Base-by-base conservation (phyloP, 352 stramenopile species). In the Aphanomyces astaci region DNA sequence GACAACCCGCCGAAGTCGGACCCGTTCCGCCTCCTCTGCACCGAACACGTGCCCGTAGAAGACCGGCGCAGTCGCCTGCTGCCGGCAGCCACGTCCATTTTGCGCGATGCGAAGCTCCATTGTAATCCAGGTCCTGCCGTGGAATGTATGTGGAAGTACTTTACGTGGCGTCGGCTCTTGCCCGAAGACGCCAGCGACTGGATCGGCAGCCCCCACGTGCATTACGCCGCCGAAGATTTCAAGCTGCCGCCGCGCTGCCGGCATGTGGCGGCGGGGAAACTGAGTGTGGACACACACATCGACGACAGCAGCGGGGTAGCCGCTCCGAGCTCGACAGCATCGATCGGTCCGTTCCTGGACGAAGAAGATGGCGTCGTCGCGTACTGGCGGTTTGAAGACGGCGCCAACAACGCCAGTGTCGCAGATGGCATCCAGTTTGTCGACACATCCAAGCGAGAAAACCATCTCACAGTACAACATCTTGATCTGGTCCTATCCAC, bases 381-480 rank as follows among this genome's bases (percentile, higher is more conserved):
- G 5, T 94, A 94, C 64, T 94, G 86, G 86, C 78, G 86, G 17
- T 94, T 94, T 65, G 86, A 94, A 76, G 86, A 94, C 78, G 86
- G 79, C 7, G 70, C 73, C 0, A 64, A 40, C n/a, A 32, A 64
- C n/a, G 73, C 75, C 51, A 51, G 45, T 10, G 54, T 40, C 70
- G 7, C 22, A 28, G 19, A 40, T 19, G 39, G 40, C 17, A 69
- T 82, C 31, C 81, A 92, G 36, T 88, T 78, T 10, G 57, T 87
- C 54, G 86, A 94, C 71, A 91, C 84, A 43, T 92, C 82, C 36
- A 94, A 92, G 64, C 81, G 83, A 19, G 81, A 92, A 65, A 94
- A 92, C 70, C 78, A 87, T 5, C 63, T 92, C 30, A 76, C 79
- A 59, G 64, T 94, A 27, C 36, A 81, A 54, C 72, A 74, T 24